Conservation (phyloP, 352 stramenopile species). For the Aphanomyces astaci region DNA sequence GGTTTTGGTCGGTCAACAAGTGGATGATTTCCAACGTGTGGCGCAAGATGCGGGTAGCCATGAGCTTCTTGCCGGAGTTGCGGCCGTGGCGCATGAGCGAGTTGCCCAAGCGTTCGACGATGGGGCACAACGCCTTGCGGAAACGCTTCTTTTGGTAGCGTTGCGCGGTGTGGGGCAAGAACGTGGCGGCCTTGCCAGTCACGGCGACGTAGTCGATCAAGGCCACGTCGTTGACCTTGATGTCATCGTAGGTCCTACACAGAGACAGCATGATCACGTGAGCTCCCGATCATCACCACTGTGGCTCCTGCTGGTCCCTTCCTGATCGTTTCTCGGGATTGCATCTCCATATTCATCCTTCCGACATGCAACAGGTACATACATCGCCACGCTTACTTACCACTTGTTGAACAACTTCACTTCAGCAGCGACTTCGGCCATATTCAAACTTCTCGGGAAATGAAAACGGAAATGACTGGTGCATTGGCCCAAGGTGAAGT, state of each 20-base stretch:
- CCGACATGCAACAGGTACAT: too few relatives aligned
- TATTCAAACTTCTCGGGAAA: conserved; percentile 87
- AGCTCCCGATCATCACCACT: neutral
- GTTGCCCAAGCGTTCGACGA: conserved; percentile 97
- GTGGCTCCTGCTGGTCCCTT: too few relatives aligned
- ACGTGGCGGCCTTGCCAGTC: conserved; percentile 97
- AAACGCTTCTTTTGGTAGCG: conserved; percentile 99
- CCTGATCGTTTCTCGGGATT: too few relatives aligned
- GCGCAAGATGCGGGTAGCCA: conserved; percentile 97
- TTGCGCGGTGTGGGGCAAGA: conserved; percentile 98
- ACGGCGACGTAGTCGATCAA: conserved; percentile 99
- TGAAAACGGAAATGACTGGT: conserved; percentile 41
- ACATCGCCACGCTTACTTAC: too few relatives aligned
- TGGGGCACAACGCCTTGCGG: conserved; percentile 99
- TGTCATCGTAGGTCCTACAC: conserved; percentile 96
- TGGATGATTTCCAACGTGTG: conserved; percentile 99
- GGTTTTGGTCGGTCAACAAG: conserved; percentile 99
- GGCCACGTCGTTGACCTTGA: conserved; percentile 98
- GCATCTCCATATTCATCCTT: too few relatives aligned
- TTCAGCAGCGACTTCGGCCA: conserved; percentile 89
- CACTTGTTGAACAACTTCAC: conserved; percentile 94
- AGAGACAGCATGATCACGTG: conserved; percentile 11
- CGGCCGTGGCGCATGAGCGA: conserved; percentile 98
- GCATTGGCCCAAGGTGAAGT: conserved; percentile 20
- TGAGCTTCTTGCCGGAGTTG: conserved; percentile 99